These are phyloP conservation scores for Ceratocystis ficicola DNA, from an alignment of 2,329 filamentous ascomycete genomes.

Conservation along the genomic window DNA sequence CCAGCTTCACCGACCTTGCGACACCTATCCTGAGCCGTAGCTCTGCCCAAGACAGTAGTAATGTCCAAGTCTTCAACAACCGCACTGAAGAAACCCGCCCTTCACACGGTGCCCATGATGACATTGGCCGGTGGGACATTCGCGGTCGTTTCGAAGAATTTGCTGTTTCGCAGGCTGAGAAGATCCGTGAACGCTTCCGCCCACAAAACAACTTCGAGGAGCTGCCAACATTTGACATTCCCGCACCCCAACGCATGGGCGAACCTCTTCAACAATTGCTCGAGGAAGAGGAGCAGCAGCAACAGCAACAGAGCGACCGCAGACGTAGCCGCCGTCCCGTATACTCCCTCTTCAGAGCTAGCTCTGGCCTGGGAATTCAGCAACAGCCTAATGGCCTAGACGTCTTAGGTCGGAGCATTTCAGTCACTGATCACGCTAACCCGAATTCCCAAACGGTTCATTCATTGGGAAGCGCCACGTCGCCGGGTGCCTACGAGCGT, in stretches of 20 bases:
- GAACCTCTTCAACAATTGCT: constrained; percentile 44
- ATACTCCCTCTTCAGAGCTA: constrained; percentile 3
- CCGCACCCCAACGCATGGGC: constrained; percentile 47
- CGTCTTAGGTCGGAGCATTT: constrained; percentile 2
- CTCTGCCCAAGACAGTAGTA: constrained; percentile 24
- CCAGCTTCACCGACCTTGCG: constrained; percentile 26
- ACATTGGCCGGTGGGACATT: constrained; percentile 41
- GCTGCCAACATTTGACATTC: constrained; percentile 48
- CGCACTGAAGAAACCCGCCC: constrained; percentile 5
- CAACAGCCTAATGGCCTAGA: background rate
- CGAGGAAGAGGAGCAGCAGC: constrained; percentile 37
- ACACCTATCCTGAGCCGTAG: constrained; percentile 25
- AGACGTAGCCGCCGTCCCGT: background rate
- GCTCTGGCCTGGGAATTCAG: background rate
- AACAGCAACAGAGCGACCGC: background rate
- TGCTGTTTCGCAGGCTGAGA: constrained; percentile 48
- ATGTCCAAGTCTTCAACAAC: constrained; percentile 6
- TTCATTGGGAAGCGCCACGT: background rate
- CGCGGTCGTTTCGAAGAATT: constrained; percentile 48
- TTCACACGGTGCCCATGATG: constrained; percentile 22
- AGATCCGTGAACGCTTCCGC: constrained; percentile 43
- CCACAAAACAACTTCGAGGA: constrained; percentile 43
- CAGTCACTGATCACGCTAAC: background rate
- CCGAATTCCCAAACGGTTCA: background rate
- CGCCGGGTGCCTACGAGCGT: background rate